phyloP scores from a whole-genome alignment of 345 rosid genomes.

The Ricinus communis region DNA sequence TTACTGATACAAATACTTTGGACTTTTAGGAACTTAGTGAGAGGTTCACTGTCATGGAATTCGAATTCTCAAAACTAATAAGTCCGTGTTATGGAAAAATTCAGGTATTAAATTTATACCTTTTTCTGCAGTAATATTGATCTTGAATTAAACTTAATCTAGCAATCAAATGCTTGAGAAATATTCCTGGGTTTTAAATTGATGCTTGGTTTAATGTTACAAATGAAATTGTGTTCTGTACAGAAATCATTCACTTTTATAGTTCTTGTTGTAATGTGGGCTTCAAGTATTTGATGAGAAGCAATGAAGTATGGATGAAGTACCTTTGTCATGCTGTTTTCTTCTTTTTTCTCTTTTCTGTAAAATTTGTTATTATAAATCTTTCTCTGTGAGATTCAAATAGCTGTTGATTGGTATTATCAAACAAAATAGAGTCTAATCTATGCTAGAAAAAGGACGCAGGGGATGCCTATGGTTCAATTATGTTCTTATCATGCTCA shows the following conservation, averaged over 20 bases:
- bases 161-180: not conserved
- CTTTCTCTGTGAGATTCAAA: too few species aligned
- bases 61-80: conserved; percentile 65
- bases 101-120: conserved; percentile 44
- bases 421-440: too few species aligned
- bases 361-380: too few species aligned
- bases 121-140: not conserved
- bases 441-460: too few species aligned
- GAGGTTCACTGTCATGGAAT: conserved; percentile 63
- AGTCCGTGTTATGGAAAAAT: conserved; percentile 59
- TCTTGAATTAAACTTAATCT: not conserved
- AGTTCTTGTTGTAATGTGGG: not conserved
- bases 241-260: too few species aligned
- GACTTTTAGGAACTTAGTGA: conserved; percentile 63
- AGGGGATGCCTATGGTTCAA: not conserved
- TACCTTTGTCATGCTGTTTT: too few species aligned
- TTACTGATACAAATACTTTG: conserved; percentile 7
- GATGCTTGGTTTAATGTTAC: not conserved
- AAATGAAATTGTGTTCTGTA: too few species aligned
- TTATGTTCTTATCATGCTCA: not conserved
- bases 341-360: too few species aligned
- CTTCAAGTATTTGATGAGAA: not conserved
- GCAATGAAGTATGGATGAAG: not conserved
- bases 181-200: not conserved
- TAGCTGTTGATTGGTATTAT: too few species aligned